These are phyloP conservation scores for Lolium rigidum DNA, from an alignment of 176 grass and related monocot species.

Conservation along the genomic window DNA sequence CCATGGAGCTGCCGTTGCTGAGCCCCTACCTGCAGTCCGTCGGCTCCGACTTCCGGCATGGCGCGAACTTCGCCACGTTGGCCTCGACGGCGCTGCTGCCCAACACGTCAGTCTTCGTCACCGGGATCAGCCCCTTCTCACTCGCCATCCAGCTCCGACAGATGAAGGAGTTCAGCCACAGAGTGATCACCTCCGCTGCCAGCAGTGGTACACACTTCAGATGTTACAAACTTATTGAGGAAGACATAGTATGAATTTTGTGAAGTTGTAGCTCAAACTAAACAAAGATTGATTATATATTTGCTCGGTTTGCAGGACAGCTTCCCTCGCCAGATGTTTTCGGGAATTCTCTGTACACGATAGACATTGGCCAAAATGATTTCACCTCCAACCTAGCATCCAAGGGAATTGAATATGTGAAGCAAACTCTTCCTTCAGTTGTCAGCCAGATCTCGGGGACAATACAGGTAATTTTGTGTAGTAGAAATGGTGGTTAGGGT, in stretches of 20 bases:
- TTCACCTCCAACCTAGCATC: conserved; percentile 72
- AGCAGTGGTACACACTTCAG: conserved; percentile 12
- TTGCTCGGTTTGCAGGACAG: conserved; percentile 11
- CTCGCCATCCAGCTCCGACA: conserved; percentile 75
- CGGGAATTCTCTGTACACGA: conserved; percentile 56
- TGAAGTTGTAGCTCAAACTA: background rate
- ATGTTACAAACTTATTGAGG: too few relatives aligned
- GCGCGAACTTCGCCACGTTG: conserved; percentile 82
- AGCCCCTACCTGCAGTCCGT: conserved; percentile 83
- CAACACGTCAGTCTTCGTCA: conserved; percentile 74
- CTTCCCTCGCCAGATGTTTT: conserved; percentile 54
- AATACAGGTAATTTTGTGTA: conserved; percentile 46
- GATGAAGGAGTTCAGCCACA: conserved; percentile 57
- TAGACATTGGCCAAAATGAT: conserved; percentile 91
- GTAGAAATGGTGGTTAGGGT: background rate
- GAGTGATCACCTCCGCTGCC: conserved; percentile 17
- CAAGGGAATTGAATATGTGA: conserved; percentile 35
- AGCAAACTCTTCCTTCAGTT: conserved; percentile 61
- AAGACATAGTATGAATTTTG: background rate
- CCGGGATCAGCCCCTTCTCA: conserved; percentile 78
- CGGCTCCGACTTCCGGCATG: conserved; percentile 66
- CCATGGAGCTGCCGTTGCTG: conserved; percentile 67
- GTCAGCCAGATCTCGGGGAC: conserved; percentile 63
- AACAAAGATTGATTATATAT: too few relatives aligned
- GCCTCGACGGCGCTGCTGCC: conserved; percentile 75